Conservation (phyloP, 129 eudicot species). For the Artemisia argyi region DNA sequence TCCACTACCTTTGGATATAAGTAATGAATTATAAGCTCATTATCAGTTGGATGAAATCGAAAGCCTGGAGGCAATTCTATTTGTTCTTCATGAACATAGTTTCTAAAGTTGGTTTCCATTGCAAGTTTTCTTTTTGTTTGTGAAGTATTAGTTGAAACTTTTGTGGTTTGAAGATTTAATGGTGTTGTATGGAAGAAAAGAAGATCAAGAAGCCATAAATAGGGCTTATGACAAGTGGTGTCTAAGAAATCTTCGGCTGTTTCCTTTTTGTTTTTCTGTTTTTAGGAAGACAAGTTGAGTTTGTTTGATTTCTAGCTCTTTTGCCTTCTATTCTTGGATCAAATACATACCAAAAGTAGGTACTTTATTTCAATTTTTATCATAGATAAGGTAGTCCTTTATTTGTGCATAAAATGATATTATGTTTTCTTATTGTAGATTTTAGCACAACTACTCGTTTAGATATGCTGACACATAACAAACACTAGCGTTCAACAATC, state of each 20-base stretch:
- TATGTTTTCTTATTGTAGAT: no score
- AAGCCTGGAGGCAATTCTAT: slow-evolving; percentile 77
- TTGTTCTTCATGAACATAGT: slow-evolving; percentile 34
- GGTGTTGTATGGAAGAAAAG: slow-evolving; percentile 13
- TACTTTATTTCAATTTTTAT: no score
- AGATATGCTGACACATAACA: no score
- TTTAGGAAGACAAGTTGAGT: slow-evolving; percentile 25
- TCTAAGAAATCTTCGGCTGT: slow-evolving; percentile 19
- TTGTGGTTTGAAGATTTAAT: slow-evolving; percentile 22
- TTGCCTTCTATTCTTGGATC: slow-evolving; percentile 9
- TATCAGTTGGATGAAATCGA: slow-evolving; percentile 79
- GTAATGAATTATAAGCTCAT: slow-evolving; percentile 78
- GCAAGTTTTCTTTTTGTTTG: neutral
- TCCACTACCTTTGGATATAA: slow-evolving; percentile 49
- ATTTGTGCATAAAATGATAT: no score
- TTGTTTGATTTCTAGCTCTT: slow-evolving; percentile 20
- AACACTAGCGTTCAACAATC: no score
- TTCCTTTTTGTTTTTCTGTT: slow-evolving; percentile 18
- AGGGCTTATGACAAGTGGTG: slow-evolving; percentile 52
- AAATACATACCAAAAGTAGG: neutral
- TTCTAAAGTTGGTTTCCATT: slow-evolving; percentile 20
- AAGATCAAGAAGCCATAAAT: slow-evolving; percentile 50
- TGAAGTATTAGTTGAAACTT: neutral
- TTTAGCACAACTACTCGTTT: no score
- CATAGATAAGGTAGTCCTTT: no score